These are phyloP conservation scores for Ophiognomonia clavigignenti-juglandacearum DNA, from an alignment of 2,329 filamentous ascomycete genomes.

Conservation along the genomic window DNA sequence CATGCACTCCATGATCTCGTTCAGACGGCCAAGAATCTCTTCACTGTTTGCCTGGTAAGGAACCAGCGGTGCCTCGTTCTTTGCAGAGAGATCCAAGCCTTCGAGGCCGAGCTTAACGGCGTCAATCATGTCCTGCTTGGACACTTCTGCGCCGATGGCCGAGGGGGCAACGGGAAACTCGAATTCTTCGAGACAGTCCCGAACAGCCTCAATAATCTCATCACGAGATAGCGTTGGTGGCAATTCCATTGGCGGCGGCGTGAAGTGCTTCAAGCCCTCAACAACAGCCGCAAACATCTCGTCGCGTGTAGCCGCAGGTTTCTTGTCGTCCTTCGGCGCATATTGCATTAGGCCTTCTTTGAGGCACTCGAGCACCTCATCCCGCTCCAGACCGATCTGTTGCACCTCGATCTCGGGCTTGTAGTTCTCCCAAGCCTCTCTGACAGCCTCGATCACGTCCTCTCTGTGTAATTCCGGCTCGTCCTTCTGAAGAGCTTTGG, in stretches of 20 bases:
- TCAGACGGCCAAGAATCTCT: slow-evolving; percentile 50
- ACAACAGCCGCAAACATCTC: slow-evolving; percentile 82
- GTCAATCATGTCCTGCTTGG: slow-evolving; percentile 57
- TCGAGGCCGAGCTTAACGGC: slow-evolving; percentile 49
- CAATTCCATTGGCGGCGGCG: slow-evolving; percentile 66
- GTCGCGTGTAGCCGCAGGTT: slow-evolving; percentile 66
- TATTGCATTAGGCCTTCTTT: slow-evolving; percentile 82
- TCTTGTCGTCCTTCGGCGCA: slow-evolving; percentile 45
- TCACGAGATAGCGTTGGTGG: slow-evolving; percentile 69
- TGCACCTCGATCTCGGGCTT: slow-evolving; percentile 90
- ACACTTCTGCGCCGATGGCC: slow-evolving; percentile 48
- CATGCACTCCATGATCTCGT: slow-evolving; percentile 62
- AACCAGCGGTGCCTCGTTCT: slow-evolving; percentile 16
- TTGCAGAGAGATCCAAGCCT: slow-evolving; percentile 20
- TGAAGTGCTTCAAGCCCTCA: slow-evolving; percentile 79
- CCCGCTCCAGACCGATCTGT: slow-evolving; percentile 82
- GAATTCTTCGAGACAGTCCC: slow-evolving; percentile 81
- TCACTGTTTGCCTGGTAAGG: slow-evolving; percentile 32
- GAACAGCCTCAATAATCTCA: slow-evolving; percentile 77
- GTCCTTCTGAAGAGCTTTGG: slow-evolving; percentile 43
- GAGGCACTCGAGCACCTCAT: slow-evolving; percentile 83
- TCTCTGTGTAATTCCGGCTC: slow-evolving; percentile 62
- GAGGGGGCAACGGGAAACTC: slow-evolving; percentile 65
- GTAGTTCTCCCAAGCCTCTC: slow-evolving; percentile 89
- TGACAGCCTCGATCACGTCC: slow-evolving; percentile 80